Evolutionary conservation across 169 alveolate species (phyloP), one percentile per base, ranked within the genome.

Genomic region (Prorocentrum cordatum): DNA sequence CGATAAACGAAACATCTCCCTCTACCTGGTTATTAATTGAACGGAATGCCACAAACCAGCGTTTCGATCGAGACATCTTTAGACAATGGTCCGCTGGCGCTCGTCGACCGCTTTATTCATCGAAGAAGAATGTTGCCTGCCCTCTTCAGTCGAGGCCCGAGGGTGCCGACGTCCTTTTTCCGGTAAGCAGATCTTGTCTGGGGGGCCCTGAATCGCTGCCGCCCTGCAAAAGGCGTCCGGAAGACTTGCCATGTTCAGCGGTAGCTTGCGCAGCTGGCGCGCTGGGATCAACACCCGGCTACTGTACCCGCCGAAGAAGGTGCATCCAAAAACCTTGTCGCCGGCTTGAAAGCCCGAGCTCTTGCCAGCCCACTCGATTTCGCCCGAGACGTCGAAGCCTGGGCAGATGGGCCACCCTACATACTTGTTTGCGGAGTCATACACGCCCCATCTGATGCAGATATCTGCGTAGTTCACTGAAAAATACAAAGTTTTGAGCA

Each of bases 331-430:
- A 38, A 83, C 83, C 29, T 66, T 50, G 24, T 83, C 91, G 24
- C 91, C 91, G 10, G 35, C 35, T 7, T 16, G 5, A n/a, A 83
- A 68, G 50, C 73, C 83, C 24, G 83, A 45, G 18, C 47, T 67
- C 2, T 38, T 58, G 7, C 91, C 91, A 3, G 91, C 91, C 67
- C 29, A 4, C 83, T 67, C 82, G 24, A 83, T 73, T 14, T 22
- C 73, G 10, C 91, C 91, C 36, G 24, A 20, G 32, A 83, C 10
- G 29, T 83, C 91, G 35, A 83, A 83, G 58, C 91, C 91, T 0
- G 91, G 91, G 29, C 71, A 32, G 47, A 83, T 83, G 31, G 91
- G 91, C 91, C 91, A 83, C 7, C 91, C 91, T 6, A 83, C 83
- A 32, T 29, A 83, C 38, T 79, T 79, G 47, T 64, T 35, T 0